Evolutionary conservation across 495 filamentous ascomycete genomes (phyloP).

Genomic region (Letharia columbiana): DNA sequence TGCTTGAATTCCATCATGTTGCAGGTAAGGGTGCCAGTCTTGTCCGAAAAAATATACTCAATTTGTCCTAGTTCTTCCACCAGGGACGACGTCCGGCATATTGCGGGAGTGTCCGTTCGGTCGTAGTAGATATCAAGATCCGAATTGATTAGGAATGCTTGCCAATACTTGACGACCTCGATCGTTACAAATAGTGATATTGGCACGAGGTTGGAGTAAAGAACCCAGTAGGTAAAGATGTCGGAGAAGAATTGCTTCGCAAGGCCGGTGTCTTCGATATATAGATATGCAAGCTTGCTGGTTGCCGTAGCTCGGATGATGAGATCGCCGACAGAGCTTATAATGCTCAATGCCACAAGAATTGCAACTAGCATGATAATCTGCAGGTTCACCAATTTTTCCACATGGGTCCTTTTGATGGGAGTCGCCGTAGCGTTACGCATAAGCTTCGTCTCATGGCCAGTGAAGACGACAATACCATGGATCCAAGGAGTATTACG

Average conservation of each 20-base stretch:
- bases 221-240: constrained; percentile 95
- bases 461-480: constrained; percentile 93
- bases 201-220: constrained; percentile 95
- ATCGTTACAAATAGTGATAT: constrained; percentile 98
- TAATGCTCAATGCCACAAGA: constrained; percentile 70
- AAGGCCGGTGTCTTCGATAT: constrained; percentile 49
- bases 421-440: constrained; percentile 94
- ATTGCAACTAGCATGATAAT: constrained; percentile 85
- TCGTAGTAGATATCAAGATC: constrained; percentile 98
- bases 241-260: constrained; percentile 85
- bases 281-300: constrained; percentile 59
- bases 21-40: constrained; percentile 97
- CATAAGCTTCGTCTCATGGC: constrained; percentile 99
- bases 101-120: constrained; percentile 87
- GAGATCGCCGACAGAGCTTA: constrained; percentile 87
- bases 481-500: constrained; percentile 98
- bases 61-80: constrained; percentile 98
- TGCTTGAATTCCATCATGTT: constrained; percentile 99
- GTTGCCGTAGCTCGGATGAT: constrained; percentile 57
- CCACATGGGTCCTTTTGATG: constrained; percentile 94
- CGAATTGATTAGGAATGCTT: constrained; percentile 93
- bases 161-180: constrained; percentile 95
- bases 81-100: constrained; percentile 89
- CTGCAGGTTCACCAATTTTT: constrained; percentile 83
- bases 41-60: constrained; percentile 98